phyloP scores from a whole-genome alignment of 495 filamentous ascomycete genomes.

The Oidiodendron maius region DNA sequence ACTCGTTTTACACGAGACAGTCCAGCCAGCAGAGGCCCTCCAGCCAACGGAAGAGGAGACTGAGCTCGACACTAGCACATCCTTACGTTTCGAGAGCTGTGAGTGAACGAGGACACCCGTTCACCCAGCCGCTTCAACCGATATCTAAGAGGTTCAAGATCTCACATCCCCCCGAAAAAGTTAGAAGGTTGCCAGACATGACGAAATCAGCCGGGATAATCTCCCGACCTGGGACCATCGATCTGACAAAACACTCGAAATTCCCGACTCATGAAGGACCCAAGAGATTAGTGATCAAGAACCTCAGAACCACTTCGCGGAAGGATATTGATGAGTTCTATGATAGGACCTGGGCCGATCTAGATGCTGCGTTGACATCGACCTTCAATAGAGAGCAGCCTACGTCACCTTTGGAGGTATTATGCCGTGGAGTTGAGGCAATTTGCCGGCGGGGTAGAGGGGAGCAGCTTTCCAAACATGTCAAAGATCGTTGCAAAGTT shows the following conservation, averaged over 20 bases:
- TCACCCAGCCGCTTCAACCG: no score
- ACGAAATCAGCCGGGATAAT: constrained; percentile 7
- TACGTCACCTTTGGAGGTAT: constrained; percentile 67
- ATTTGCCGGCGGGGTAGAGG: constrained; percentile 73
- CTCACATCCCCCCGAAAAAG: constrained; percentile 4
- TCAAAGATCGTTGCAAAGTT: constrained; percentile 56
- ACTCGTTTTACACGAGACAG: background rate
- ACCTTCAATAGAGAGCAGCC: constrained; percentile 63
- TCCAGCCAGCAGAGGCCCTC: constrained; percentile 13
- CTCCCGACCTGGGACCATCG: constrained; percentile 6
- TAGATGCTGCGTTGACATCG: constrained; percentile 64
- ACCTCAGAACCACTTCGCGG: constrained; percentile 56
- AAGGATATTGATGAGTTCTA: constrained; percentile 66
- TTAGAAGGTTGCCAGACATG: constrained; percentile 8
- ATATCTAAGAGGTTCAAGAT: constrained; percentile 17
- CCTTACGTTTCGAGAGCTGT: background rate
- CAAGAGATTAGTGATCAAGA: constrained; percentile 85
- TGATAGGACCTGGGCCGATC: constrained; percentile 58
- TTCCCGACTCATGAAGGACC: constrained; percentile 56
- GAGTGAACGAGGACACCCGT: background rate
- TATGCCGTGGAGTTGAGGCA: constrained; percentile 88
- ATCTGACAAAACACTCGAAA: constrained; percentile 17
- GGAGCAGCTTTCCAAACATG: constrained; percentile 51
- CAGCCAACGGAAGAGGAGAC: constrained; percentile 3
- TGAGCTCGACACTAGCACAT: constrained; percentile 1